Base-by-base conservation (phyloP, 1,139 yeast species). In the Taphrina communis region DNA sequence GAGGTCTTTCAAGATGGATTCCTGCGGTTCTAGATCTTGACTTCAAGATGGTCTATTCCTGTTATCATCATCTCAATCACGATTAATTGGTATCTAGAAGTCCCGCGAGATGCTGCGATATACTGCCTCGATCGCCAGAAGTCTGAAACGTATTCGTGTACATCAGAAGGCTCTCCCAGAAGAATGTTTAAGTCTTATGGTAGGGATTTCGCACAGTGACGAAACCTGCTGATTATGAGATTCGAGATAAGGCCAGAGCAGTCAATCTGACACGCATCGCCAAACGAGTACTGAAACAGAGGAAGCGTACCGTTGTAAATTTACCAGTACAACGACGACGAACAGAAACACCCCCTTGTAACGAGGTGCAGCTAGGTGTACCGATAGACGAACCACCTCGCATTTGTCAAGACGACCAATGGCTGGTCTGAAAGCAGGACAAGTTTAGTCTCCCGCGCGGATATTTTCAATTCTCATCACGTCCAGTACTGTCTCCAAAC, bases 401-500 rank as follows among this genome's bases (percentile, higher is more conserved):
- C n/a, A 12, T 14, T 14, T 12, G 19, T 44, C 48, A 14, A 12
- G 19, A 44, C 3, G 8, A 7, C 12, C 17, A 44, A n/a, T 44
- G 48, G 48, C 48, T 44, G n/a, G 48, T 44, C 2, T 44, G 48
- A 44, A 12, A 14, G 3, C 48, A 44, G 48, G 8, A 44, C 19
- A 14, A 12, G 19, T 17, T 44, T 17, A 44, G n/a, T 14, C 5
- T 14, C 6, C 48, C 3, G 12, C 3, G 5, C 19, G 12, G 19
- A 39, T n/a, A 6, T 2, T 14, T 19, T 12, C 17, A 7, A n/a
- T n/a, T 12, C 17, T 9, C 12, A 7, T 56, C 60, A 58, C 8
- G 53, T 39, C 67, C 63, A 68, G 38, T 48, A 65, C 21, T 56
- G 55, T 53, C 68, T 35, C 61, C 67, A 58, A 12, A 36, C 35